These are phyloP conservation scores for Irpex sp. DNA, from an alignment of 1,284 basidiomycete genomes.

Conservation along the genomic window DNA sequence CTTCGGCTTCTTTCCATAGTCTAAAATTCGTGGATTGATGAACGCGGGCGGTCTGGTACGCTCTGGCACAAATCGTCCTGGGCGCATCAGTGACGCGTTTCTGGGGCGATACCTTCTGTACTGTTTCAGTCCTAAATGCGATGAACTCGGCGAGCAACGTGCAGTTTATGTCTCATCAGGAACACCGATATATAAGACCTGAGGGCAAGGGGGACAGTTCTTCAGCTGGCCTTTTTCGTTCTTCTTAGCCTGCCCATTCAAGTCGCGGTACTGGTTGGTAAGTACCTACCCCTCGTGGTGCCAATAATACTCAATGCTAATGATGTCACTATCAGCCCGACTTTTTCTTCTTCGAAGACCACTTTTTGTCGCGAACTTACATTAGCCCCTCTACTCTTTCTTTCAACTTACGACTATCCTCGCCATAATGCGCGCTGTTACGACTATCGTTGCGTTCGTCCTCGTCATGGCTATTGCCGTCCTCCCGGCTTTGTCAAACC, in stretches of 20 bases:
- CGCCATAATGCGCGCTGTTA: constrained; percentile 8
- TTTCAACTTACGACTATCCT: constrained; percentile 4
- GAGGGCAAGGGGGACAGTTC: background rate
- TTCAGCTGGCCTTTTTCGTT: constrained; percentile 15
- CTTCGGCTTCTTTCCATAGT: background rate
- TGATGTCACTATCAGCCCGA: constrained; percentile 10
- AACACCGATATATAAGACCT: constrained; percentile 9
- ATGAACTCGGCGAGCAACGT: background rate
- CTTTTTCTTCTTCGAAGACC: constrained; percentile 10
- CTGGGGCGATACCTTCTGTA: background rate
- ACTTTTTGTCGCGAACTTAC: background rate
- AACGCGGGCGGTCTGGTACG: background rate
- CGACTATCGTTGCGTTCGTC: constrained; percentile 6
- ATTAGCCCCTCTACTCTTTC: background rate
- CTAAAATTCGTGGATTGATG: background rate
- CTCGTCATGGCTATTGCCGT: constrained; percentile 8
- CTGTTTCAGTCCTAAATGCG: background rate
- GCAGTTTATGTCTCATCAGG: too few relatives aligned
- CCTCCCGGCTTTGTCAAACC: constrained; percentile 9
- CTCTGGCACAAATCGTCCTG: background rate
- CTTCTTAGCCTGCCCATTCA: constrained; percentile 5
- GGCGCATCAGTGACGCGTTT: background rate
- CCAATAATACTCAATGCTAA: background rate
- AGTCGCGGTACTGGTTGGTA: constrained; percentile 19
- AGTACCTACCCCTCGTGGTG: background rate